These are phyloP conservation scores for Geranium brycei DNA, from an alignment of 345 rosid species.

Conservation along the genomic window DNA sequence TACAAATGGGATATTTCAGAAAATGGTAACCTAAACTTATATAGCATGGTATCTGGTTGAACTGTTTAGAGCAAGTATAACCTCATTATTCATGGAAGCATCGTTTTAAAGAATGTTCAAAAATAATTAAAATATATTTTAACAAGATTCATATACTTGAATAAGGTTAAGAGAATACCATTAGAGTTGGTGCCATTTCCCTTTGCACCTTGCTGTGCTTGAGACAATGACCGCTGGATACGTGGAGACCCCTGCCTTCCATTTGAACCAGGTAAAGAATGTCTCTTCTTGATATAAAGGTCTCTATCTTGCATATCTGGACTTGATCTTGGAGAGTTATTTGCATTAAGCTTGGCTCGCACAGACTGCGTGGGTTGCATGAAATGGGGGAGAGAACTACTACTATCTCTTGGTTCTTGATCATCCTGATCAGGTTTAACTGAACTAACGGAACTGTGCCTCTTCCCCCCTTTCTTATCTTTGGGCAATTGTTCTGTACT, in stretches of 20 bases:
- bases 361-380: constrained; percentile 97
- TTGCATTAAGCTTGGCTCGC: constrained; percentile 65
- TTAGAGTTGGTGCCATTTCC: constrained; percentile 32
- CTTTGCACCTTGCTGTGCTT: constrained; percentile 49
- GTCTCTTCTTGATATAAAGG: constrained; percentile 57
- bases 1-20: too few relatives aligned
- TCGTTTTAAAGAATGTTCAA: neutral
- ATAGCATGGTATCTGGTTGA: neutral
- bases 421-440: constrained; percentile 29
- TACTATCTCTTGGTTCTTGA: constrained; percentile 63
- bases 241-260: constrained; percentile 85
- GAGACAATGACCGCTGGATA: constrained; percentile 53
- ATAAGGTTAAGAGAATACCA: constrained; percentile 21
- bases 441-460: constrained; percentile 58
- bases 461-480: constrained; percentile 53
- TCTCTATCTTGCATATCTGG: constrained; percentile 86
- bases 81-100: neutral
- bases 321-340: constrained; percentile 84
- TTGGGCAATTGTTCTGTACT: constrained; percentile 39
- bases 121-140: too few relatives aligned
- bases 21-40: too few relatives aligned
- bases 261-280: constrained; percentile 71
- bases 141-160: neutral
- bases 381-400: constrained; percentile 71
- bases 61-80: neutral